Evolutionary conservation across 345 rosid species (phyloP).

Genomic region (Microthlaspi erraticum): DNA sequence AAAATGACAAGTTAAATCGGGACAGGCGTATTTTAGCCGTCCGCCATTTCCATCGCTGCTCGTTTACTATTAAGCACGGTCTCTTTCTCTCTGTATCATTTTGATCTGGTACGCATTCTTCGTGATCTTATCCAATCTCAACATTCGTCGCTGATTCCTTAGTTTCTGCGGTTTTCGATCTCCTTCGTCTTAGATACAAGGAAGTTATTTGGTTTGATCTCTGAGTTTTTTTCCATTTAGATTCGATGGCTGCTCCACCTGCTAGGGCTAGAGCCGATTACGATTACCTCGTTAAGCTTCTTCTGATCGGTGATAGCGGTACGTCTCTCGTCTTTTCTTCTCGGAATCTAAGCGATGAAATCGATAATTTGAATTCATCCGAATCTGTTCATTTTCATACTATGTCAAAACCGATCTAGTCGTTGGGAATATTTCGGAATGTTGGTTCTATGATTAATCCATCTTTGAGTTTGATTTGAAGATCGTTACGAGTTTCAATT

Average conservation of each 20-base stretch:
- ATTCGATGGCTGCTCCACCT: slow-evolving; percentile 74
- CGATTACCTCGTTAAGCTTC: slow-evolving; percentile 75
- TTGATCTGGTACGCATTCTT: slow-evolving; percentile 33
- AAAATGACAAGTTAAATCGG: slow-evolving; percentile 26
- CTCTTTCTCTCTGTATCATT: slow-evolving; percentile 28
- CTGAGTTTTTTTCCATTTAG: slow-evolving; percentile 8
- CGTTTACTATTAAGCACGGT: slow-evolving; percentile 29
- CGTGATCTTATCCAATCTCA: not conserved
- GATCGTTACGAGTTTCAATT: not conserved
- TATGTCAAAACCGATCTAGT: slow-evolving; percentile 15
- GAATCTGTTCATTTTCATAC: not conserved
- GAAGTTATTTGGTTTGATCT: slow-evolving; percentile 24
- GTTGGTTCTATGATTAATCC: slow-evolving; percentile 6
- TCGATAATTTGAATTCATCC: slow-evolving; percentile 11
- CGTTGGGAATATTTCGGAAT: not conserved
- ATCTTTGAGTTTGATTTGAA: slow-evolving; percentile 5
- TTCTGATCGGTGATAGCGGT: slow-evolving; percentile 81
- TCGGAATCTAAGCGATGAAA: slow-evolving; percentile 15
- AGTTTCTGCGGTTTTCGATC: slow-evolving; percentile 16
- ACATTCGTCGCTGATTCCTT: slow-evolving; percentile 14
- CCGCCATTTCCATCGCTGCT: slow-evolving; percentile 44
- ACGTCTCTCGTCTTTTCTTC: slow-evolving; percentile 13
- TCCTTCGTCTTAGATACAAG: slow-evolving; percentile 1
- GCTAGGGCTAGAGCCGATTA: slow-evolving; percentile 82
- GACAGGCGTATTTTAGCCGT: slow-evolving; percentile 44